Evolutionary conservation across 164 flowering plant genomes (phyloP).

Genomic region (Macadamia integrifolia): DNA sequence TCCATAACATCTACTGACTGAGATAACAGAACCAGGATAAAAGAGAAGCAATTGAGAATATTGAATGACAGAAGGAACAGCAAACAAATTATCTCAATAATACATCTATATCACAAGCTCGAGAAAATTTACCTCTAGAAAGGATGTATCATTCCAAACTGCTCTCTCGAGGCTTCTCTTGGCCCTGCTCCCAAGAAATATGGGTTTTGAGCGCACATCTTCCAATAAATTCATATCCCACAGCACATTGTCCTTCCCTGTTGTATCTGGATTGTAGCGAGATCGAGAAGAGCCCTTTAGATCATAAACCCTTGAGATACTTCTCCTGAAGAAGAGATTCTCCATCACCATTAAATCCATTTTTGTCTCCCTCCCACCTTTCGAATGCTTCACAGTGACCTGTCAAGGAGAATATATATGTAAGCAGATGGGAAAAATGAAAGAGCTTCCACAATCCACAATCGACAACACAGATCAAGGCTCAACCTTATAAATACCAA

Average conservation of each 20-base stretch:
- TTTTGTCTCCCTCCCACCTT: constrained; percentile 61
- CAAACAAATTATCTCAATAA: neutral
- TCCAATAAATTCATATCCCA: constrained; percentile 73
- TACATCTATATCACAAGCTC: neutral
- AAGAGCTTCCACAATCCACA: neutral
- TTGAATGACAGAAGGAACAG: neutral
- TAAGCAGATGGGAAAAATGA: neutral
- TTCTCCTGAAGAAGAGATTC: constrained; percentile 67
- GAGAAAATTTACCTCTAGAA: constrained; percentile 49
- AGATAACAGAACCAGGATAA: constrained; percentile 3
- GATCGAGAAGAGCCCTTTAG: constrained; percentile 74
- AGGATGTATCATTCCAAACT: constrained; percentile 79
- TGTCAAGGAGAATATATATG: neutral
- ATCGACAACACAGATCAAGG: neutral
- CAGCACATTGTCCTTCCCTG: constrained; percentile 68
- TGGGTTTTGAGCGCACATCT: constrained; percentile 78
- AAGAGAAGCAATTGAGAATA: neutral
- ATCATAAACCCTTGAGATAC: constrained; percentile 57
- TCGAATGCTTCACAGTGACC: constrained; percentile 22
- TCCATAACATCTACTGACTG: constrained; percentile 81
- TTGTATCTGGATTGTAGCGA: constrained; percentile 61
- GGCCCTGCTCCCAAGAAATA: constrained; percentile 79
- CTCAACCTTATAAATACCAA: constrained; percentile 52
- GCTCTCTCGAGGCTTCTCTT: constrained; percentile 70
- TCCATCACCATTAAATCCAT: constrained; percentile 79